Base-by-base conservation (phyloP, 1,139 yeast genomes). In the Magnusiomyces ingens region DNA sequence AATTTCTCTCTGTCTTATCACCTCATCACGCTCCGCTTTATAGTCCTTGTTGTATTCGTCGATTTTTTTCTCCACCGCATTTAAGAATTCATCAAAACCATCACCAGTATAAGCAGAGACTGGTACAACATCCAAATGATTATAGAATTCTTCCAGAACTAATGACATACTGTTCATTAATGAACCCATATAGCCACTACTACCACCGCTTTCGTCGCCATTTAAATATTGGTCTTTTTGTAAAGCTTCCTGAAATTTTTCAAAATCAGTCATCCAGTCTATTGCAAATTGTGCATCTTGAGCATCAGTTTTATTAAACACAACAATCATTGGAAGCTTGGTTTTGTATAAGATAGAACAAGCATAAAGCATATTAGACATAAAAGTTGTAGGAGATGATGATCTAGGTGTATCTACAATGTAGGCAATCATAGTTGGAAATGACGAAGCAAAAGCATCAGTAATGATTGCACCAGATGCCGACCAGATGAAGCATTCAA, bases 191-290 rank as follows among this genome's bases (percentile, higher is more conserved):
- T 93, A 94, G 2, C 97, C 97, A 1, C 91, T 86, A 61, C 81
- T 75, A 19, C 86, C 86, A 11, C 76, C 71, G n/a, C 49, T 38
- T 21, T 38, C 42, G 51, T 83, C 85, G 41, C 82, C 86, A 60
- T 81, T 83, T 55, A 80, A 69, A 47, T 85, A 84, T 38, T 68
- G 79, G 55, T 75, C 78, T 64, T 76, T 75, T 60, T 78, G 76
- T 57, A 91, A 73, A 1, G 95, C 95, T 41, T 71, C 73, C 69
- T 93, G 99, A 74, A 94, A 94, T 18, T 81, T 76, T 69, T 93
- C 98, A 69, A 94, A 94, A 70, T 94, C 99, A 2, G 84, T 80
- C 98, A 94, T 90, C 99, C 99, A 94, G 60, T 89, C 95, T 66
- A 82, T 84, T 32, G 96, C 97, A 71, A 90, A 90, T 52, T 80